Evolutionary conservation across 2,329 filamentous ascomycete genomes (phyloP).

Genomic region (Monosporascus sp.): DNA sequence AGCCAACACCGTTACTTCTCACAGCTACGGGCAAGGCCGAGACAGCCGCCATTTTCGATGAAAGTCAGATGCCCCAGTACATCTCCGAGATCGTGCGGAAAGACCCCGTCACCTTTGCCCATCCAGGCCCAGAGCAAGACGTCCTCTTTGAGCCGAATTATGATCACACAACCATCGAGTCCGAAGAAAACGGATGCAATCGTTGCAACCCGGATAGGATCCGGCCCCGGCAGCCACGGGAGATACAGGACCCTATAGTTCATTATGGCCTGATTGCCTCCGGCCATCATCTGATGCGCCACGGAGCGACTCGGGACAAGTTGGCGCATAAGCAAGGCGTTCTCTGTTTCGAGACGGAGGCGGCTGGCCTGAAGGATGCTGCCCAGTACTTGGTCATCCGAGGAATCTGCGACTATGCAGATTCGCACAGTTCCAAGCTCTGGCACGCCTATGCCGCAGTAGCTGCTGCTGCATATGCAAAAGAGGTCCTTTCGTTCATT

Average conservation of each 20-base stretch:
- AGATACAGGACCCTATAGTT: slow-evolving; percentile 9
- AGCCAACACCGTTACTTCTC: slow-evolving; percentile 12
- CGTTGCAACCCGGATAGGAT: no score
- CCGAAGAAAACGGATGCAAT: neutral
- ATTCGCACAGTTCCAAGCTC: no score
- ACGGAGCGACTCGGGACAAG: no score
- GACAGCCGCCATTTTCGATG: slow-evolving; percentile 12
- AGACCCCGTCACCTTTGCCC: slow-evolving; percentile 13
- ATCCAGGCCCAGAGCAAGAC: slow-evolving; percentile 16
- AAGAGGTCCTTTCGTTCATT: no score
- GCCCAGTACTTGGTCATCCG: no score
- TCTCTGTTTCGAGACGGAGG: no score
- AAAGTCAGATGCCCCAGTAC: slow-evolving; percentile 8
- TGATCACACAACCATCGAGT: slow-evolving; percentile 12
- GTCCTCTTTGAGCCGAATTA: slow-evolving; percentile 19
- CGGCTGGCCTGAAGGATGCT: neutral
- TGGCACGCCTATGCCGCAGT: no score
- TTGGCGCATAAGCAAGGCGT: no score
- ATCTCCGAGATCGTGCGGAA: slow-evolving; percentile 13
- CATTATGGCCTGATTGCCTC: slow-evolving; percentile 22
- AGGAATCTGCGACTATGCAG: no score
- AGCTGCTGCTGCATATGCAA: no score
- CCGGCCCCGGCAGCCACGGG: no score
- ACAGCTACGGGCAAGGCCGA: slow-evolving; percentile 15
- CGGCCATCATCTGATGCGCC: neutral